Evolutionary conservation across 345 rosid genomes (phyloP).

Genomic region (Passiflora organensis): DNA sequence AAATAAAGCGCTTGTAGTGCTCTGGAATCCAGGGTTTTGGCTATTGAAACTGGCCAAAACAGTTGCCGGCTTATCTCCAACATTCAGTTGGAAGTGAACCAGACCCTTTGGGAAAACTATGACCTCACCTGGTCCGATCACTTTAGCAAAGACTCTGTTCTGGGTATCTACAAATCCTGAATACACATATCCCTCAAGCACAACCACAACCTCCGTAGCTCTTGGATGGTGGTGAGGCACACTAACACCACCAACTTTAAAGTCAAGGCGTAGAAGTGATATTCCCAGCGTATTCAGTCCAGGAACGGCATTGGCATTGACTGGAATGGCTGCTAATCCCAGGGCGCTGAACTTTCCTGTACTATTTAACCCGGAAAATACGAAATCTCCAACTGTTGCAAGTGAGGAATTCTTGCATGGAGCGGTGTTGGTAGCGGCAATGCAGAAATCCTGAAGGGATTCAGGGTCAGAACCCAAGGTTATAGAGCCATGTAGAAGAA

Average conservation of each 20-base stretch:
- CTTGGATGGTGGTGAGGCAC: conserved; percentile 81
- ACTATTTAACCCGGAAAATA: conserved; percentile 54
- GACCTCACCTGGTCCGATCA: conserved; percentile 68
- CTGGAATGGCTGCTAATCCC: conserved; percentile 54
- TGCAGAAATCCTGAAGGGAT: conserved; percentile 70
- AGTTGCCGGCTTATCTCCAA: conserved; percentile 57
- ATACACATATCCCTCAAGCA: conserved; percentile 55
- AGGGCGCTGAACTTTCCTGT: conserved; percentile 45
- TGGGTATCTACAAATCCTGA: conserved; percentile 70
- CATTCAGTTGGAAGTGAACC: conserved; percentile 58
- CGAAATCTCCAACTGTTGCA: conserved; percentile 55
- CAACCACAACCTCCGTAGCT: conserved; percentile 61
- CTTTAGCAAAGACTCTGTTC: conserved; percentile 54
- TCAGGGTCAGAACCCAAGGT: conserved; percentile 68
- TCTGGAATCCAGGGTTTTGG: conserved; percentile 64
- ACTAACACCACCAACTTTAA: conserved; percentile 54
- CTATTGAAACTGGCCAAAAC: conserved; percentile 65
- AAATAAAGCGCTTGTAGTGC: conserved; percentile 60
- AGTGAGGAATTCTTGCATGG: conserved; percentile 64
- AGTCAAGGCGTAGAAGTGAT: conserved; percentile 26
- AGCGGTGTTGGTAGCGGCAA: conserved; percentile 26
- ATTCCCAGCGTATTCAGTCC: conserved; percentile 68
- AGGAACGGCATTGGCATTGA: conserved; percentile 52
- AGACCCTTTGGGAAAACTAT: conserved; percentile 16
- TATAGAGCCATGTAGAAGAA: conserved; percentile 24